Percentiles rank a stretch among this genome's conserved stretches.
Evolutionary conservation across 441 rosid genomes (phyloP).

Genomic region (Codiaeum variegatum): DNA sequence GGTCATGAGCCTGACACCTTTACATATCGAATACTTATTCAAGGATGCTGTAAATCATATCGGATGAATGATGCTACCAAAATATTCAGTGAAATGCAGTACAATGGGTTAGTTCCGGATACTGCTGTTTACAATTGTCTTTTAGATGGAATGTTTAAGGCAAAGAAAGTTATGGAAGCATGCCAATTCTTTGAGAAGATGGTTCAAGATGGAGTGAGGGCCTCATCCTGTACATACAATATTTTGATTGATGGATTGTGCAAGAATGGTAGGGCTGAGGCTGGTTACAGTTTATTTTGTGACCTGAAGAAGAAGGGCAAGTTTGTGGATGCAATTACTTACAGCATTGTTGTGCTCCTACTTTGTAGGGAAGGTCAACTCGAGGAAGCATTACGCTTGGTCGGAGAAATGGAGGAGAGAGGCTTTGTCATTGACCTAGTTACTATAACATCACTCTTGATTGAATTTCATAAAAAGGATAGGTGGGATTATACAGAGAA

Average conservation of each 20-base stretch:
- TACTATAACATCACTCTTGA: slow-evolving; percentile 72
- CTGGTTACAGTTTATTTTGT: slow-evolving; percentile 71
- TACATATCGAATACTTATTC: slow-evolving; percentile 63
- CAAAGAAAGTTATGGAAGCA: slow-evolving; percentile 70
- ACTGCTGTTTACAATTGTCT: slow-evolving; percentile 64
- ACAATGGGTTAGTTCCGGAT: slow-evolving; percentile 55
- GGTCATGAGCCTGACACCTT: slow-evolving; percentile 83
- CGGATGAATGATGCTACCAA: slow-evolving; percentile 57
- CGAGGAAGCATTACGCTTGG: slow-evolving; percentile 58
- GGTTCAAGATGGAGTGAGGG: slow-evolving; percentile 76
- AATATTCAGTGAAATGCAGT: slow-evolving; percentile 69
- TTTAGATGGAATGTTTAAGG: slow-evolving; percentile 73
- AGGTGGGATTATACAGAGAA: slow-evolving; percentile 75
- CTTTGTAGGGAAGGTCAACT: slow-evolving; percentile 74
- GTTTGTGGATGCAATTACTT: slow-evolving; percentile 78
- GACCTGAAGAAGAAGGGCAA: slow-evolving; percentile 89
- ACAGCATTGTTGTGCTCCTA: slow-evolving; percentile 68
- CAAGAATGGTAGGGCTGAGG: slow-evolving; percentile 73
- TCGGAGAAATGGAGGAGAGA: slow-evolving; percentile 78
- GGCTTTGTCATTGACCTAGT: slow-evolving; percentile 75
- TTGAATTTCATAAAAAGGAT: slow-evolving; percentile 69
- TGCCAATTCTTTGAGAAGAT: slow-evolving; percentile 81
- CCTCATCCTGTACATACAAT: slow-evolving; percentile 82
- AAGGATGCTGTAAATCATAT: slow-evolving; percentile 70
- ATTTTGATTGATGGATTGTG: slow-evolving; percentile 80